Conservation (phyloP, 805 yeast genomes). For the Zygotorulaspora florentina region DNA sequence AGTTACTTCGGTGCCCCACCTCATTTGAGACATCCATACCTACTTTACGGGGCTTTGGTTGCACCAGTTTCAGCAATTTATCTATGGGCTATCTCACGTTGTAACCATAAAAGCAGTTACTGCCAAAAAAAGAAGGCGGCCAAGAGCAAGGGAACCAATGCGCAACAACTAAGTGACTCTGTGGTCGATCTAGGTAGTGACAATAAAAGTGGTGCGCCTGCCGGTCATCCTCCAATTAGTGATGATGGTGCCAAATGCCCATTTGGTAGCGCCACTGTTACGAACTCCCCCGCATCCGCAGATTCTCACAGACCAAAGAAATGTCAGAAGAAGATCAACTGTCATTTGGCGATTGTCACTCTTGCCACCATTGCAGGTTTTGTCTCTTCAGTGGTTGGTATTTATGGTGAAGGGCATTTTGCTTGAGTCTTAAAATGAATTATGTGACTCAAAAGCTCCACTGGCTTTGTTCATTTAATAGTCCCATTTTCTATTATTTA, state of each 20-base stretch:
- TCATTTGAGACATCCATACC: conserved; percentile 64
- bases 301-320: conserved; percentile 9
- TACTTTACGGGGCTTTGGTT: conserved; percentile 50
- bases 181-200: conserved; percentile 28
- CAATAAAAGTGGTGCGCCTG: conserved; percentile 3
- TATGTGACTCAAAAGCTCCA: not conserved
- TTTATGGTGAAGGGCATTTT: conserved; percentile 30
- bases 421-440: not conserved
- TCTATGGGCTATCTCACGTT: conserved; percentile 16
- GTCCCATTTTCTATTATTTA: not conserved
- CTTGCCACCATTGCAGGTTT: conserved; percentile 22
- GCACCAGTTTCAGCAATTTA: conserved; percentile 22
- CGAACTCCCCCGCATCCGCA: conserved; percentile 9
- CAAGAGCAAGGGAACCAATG: conserved; percentile 1
- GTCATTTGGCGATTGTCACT: conserved; percentile 19
- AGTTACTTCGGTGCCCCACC: conserved; percentile 54
- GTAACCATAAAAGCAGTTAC: conserved; percentile 12
- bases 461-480: too few species aligned
- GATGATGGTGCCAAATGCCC: conserved; percentile 18
- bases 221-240: conserved; percentile 14
- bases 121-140: conserved; percentile 1
- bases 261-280: conserved; percentile 13
- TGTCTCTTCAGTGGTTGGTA: conserved; percentile 30
- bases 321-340: conserved; percentile 14
- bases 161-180: conserved; percentile 22